phyloP scores from a whole-genome alignment of 2,329 filamentous ascomycete species.

The Lachnellula suecica region DNA sequence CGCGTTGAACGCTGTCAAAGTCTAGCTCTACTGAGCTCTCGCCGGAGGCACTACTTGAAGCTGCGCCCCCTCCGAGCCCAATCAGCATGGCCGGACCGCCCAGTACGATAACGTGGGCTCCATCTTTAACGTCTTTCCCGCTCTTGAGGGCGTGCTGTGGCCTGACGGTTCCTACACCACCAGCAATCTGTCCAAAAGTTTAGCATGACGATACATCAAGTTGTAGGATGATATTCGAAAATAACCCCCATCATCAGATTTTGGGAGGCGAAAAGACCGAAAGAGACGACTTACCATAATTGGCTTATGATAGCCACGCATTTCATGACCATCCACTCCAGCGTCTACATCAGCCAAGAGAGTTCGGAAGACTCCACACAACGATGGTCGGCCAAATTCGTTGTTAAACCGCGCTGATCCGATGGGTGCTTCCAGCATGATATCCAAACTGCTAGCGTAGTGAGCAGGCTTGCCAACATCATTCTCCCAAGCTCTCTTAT shows the following conservation, averaged over 20 bases:
- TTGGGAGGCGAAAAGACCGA: background rate
- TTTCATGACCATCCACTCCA: conserved; percentile 59
- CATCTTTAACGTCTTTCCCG: conserved; percentile 73
- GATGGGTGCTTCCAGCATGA: conserved; percentile 96
- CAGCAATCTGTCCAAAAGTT: conserved; percentile 61
- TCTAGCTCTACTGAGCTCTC: conserved; percentile 90
- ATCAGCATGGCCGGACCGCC: conserved; percentile 98
- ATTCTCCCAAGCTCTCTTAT: conserved; percentile 83
- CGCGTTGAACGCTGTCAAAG: conserved; percentile 95
- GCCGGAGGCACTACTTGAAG: conserved; percentile 84
- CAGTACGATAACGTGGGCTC: conserved; percentile 89
- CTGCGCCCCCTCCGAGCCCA: conserved; percentile 90
- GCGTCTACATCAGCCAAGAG: conserved; percentile 69
- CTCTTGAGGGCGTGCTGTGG: conserved; percentile 90
- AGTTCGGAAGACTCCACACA: conserved; percentile 89
- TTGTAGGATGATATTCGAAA: too few relatives aligned
- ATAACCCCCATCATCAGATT: too few relatives aligned
- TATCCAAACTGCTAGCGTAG: conserved; percentile 90
- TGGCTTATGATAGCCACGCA: conserved; percentile 94
- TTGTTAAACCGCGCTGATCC: conserved; percentile 97
- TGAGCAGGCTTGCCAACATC: conserved; percentile 88
- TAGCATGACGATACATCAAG: background rate
- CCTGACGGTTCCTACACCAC: conserved; percentile 88
- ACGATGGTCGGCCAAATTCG: conserved; percentile 89
- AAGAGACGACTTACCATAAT: conserved; percentile 61